Percentiles rank a stretch among this genome's conserved stretches.
Conservation (phyloP, 768 basidiomycete species). For the Tylopilus sp. region DNA sequence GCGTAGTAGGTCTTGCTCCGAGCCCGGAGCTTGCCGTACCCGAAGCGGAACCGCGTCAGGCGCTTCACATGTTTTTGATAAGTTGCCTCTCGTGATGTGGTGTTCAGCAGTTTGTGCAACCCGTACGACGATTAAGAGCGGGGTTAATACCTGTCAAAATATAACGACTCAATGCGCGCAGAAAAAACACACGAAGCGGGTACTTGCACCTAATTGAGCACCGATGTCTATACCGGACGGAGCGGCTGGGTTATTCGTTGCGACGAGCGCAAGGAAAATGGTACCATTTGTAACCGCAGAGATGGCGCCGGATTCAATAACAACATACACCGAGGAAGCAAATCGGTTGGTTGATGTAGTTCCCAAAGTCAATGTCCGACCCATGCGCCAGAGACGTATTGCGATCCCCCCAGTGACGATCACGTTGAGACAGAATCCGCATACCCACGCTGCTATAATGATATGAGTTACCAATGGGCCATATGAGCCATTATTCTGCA, state of each 20-base stretch:
- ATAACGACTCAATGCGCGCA: not conserved
- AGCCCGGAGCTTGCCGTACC: not conserved
- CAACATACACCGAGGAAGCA: not conserved
- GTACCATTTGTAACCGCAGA: not conserved
- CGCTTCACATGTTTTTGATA: not conserved
- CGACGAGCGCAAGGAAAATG: not conserved
- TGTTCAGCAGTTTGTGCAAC: not conserved
- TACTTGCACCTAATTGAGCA: not conserved
- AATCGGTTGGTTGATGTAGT: not conserved
- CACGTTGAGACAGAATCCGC: not conserved
- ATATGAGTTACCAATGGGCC: not conserved
- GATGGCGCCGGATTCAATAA: not conserved
- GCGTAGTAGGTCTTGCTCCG: not conserved
- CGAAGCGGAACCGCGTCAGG: not conserved
- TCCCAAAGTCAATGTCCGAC: not conserved
- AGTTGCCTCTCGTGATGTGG: not conserved
- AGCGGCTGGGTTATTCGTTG: not conserved
- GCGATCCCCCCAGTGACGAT: not conserved
- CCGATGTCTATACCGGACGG: not conserved
- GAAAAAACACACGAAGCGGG: not conserved
- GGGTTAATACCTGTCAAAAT: not conserved
- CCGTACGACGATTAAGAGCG: not conserved
- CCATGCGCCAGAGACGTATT: not conserved
- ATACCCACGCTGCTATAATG: not conserved
- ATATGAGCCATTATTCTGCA: not conserved